A percentile compares a stretch with the other conserved stretches of the same genome.
Evolutionary conservation across 2,329 filamentous ascomycete genomes (phyloP).

Genomic region (Calonectria henricotiae): DNA sequence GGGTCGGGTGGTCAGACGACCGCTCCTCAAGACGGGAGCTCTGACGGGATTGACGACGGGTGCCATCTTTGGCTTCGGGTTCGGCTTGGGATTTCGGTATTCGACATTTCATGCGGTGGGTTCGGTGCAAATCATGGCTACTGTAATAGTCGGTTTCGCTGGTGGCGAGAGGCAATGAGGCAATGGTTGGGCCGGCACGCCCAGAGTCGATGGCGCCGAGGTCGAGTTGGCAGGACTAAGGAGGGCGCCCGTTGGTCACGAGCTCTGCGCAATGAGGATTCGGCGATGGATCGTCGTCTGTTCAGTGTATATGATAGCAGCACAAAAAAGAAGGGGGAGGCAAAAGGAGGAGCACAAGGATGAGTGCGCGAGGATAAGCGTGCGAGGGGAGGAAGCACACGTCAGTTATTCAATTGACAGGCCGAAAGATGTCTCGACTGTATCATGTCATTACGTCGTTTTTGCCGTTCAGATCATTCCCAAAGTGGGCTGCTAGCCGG

Average conservation of each 20-base stretch:
- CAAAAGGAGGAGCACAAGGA: conserved; percentile 4
- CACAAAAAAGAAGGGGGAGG: neutral
- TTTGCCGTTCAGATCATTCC: conserved; percentile 31
- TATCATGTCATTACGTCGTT: conserved; percentile 47
- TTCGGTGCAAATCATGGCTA: conserved; percentile 39
- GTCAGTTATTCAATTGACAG: conserved; percentile 26
- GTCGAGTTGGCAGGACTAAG: conserved; percentile 2
- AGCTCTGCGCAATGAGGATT: conserved; percentile 1
- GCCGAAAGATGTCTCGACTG: conserved; percentile 22
- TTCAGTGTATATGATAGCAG: neutral
- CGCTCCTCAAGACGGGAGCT: conserved; percentile 51
- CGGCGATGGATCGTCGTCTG: neutral
- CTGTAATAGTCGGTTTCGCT: neutral
- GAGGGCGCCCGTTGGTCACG: neutral
- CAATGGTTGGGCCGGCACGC: neutral
- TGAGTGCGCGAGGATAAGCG: conserved; percentile 18
- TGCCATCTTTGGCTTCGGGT: conserved; percentile 33
- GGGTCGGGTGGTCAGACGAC: conserved; percentile 64
- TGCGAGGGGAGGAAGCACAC: conserved; percentile 16
- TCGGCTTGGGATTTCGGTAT: conserved; percentile 29
- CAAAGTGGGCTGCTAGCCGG: conserved; percentile 35
- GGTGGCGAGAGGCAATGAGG: neutral
- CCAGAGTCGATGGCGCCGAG: neutral
- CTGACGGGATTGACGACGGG: conserved; percentile 32
- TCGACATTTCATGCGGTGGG: conserved; percentile 50